phyloP scores from a whole-genome alignment of 2,329 filamentous ascomycete species.

The Colletotrichum sansevieriae region DNA sequence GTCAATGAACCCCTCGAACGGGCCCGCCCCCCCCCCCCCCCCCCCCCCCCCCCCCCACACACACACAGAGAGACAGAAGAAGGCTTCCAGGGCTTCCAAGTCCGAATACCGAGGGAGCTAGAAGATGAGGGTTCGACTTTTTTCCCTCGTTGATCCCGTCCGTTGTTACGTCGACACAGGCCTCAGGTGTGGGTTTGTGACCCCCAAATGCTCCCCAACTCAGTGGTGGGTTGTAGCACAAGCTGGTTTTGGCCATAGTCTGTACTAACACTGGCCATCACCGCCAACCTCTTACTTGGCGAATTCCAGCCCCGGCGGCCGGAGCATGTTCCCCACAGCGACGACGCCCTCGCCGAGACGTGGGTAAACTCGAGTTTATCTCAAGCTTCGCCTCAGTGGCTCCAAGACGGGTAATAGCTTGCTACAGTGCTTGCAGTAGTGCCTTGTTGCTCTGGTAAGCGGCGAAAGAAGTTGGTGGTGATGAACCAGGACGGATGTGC shows the following conservation, averaged over 20 bases:
- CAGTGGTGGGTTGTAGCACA: background rate
- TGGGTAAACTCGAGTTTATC: conserved; percentile 22
- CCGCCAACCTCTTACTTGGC: conserved; percentile 3
- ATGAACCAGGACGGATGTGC: conserved; percentile 9
- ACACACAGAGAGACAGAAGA: conserved; percentile 24
- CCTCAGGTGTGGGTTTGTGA: conserved; percentile 24
- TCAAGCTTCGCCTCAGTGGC: conserved; percentile 26
- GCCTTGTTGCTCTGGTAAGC: conserved; percentile 2
- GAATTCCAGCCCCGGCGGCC: conserved; percentile 1
- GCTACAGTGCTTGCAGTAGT: conserved; percentile 40
- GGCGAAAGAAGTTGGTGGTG: conserved; percentile 21
- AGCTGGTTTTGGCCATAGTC: background rate
- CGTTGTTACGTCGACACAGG: conserved; percentile 18
- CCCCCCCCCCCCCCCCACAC: background rate
- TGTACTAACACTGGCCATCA: conserved; percentile 9
- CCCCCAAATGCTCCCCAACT: conserved; percentile 6
- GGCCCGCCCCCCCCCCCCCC: too few relatives aligned
- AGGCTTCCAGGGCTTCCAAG: conserved; percentile 32
- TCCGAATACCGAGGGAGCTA: conserved; percentile 13
- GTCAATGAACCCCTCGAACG: too few relatives aligned
- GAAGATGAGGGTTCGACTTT: conserved; percentile 26
- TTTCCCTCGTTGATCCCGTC: conserved; percentile 1
- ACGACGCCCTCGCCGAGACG: conserved; percentile 16
- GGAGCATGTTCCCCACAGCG: conserved; percentile 4
- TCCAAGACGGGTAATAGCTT: conserved; percentile 6